These are phyloP conservation scores for Hapsidospora chrysogenum DNA, from an alignment of 495 filamentous ascomycete genomes.

Conservation along the genomic window DNA sequence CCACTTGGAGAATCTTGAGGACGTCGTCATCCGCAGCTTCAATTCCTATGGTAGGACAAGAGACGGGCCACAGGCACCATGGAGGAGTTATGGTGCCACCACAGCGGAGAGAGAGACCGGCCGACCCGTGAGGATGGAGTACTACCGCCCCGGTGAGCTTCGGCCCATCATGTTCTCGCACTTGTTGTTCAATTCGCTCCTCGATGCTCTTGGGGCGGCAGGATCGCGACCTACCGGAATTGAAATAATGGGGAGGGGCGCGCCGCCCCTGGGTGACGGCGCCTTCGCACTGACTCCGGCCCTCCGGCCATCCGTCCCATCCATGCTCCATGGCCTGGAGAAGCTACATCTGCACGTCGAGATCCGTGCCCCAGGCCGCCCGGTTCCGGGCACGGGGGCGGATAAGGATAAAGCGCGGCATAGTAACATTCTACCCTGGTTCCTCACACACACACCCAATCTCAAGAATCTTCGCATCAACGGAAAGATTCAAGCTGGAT, in stretches of 20 bases:
- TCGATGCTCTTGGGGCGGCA: neutral
- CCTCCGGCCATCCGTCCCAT: neutral
- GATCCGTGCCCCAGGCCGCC: no score
- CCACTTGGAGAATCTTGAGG: constrained; percentile 27
- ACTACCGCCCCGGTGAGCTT: no score
- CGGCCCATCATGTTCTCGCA: no score
- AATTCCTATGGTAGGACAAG: constrained; percentile 14
- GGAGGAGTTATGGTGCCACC: constrained; percentile 18
- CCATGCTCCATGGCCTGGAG: neutral
- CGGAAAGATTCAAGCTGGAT: neutral
- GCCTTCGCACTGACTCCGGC: constrained; percentile 1
- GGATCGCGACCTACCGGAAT: neutral
- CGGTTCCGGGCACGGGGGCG: no score
- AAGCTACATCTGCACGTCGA: neutral
- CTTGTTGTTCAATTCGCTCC: neutral
- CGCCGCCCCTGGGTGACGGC: constrained; percentile 1
- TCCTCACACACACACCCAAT: neutral
- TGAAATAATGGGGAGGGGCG: constrained; percentile 2
- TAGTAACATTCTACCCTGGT: neutral
- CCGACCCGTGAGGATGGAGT: no score
- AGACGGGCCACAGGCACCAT: constrained; percentile 9
- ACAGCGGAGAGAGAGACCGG: no score
- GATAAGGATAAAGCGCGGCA: no score
- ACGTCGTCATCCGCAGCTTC: constrained; percentile 32
- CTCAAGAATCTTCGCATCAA: constrained; percentile 2